Conservation (phyloP, 768 basidiomycete genomes). For the Cantharellus anzutake region DNA sequence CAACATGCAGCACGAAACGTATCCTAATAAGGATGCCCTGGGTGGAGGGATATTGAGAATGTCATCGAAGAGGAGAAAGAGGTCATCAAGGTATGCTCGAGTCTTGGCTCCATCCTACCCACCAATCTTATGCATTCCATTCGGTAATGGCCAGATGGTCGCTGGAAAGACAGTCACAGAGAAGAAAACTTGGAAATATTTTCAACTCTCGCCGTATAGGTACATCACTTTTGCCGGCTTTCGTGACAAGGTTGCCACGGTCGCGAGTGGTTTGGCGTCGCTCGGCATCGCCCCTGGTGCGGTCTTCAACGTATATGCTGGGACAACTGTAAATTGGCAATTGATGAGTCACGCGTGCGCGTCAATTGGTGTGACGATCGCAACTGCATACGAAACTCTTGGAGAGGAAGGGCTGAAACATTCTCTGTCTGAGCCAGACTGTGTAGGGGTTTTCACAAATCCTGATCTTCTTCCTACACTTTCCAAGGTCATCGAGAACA, state of each 20-base stretch:
- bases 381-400: constrained; percentile 92
- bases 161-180: constrained; percentile 68
- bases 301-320: constrained; percentile 79
- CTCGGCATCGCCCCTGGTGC: constrained; percentile 47
- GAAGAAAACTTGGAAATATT: constrained; percentile 94
- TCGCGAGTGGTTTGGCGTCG: constrained; percentile 54
- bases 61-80: constrained; percentile 78
- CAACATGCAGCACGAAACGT: constrained; percentile 51
- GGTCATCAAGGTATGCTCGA: constrained; percentile 22
- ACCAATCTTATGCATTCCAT: constrained; percentile 10
- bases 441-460: constrained; percentile 77
- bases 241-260: constrained; percentile 38
- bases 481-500: constrained; percentile 45
- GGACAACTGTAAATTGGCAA: constrained; percentile 80
- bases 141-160: constrained; percentile 32
- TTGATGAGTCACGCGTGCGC: constrained; percentile 67
- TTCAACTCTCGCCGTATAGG: constrained; percentile 76
- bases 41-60: constrained; percentile 61
- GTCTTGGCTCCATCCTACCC: too few species aligned
- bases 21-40: constrained; percentile 54
- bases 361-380: constrained; percentile 60
- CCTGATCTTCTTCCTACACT: constrained; percentile 73
- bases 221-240: constrained; percentile 60
- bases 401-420: constrained; percentile 77
- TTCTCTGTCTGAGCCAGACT: constrained; percentile 76